Evolutionary conservation across 2,329 filamentous ascomycete species (phyloP), one percentile per base, ranked within the genome.

Genomic region (Lecanicillium sp.): DNA sequence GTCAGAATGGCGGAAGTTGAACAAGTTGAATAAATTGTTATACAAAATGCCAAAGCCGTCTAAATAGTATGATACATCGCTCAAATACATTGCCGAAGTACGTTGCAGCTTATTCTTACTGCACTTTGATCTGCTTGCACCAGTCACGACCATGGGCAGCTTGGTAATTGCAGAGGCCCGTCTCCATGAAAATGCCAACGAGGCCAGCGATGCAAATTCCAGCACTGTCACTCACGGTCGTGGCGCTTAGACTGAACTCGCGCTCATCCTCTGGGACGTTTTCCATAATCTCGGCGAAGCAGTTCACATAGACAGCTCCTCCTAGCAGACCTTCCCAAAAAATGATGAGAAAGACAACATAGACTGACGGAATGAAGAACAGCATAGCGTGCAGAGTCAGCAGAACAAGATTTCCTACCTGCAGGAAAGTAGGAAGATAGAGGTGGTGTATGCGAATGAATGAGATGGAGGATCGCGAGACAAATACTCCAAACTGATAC

Each of bases 241-340:
- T 93, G 0, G 90, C 91, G 0, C 87, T 83, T 2, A 98, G 70
- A 51, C 88, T 94, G 61, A 97, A 97, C 67, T 98, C 93, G 5
- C 91, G 78, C 45, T 96, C 90, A 26, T 82, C 78, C 4, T 76
- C 71, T 0, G 83, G 81, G 1, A 96, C 83, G 6, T 83, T 82
- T 58, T 96, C 89, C 63, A 89, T 85, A 52, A 98, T 96, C 62
- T 94, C 87, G 0, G 90, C 89, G 66, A 97, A 98, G 0, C 90
- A 95, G 59, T 91, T 95, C 51, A 97, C 90, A 59, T 98, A 98
- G 0, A 97, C 93, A 3, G 89, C 74, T 0, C 93, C 93, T 1
- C 93, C 93, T 0, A 98, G 72, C 11, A 97, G 66, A 0, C 93
- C 93, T 64, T 97, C 93, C 91, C 91, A 97, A 60, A 97, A 93